phyloP scores from a whole-genome alignment of 768 basidiomycete species.

The Mycena maculata region DNA sequence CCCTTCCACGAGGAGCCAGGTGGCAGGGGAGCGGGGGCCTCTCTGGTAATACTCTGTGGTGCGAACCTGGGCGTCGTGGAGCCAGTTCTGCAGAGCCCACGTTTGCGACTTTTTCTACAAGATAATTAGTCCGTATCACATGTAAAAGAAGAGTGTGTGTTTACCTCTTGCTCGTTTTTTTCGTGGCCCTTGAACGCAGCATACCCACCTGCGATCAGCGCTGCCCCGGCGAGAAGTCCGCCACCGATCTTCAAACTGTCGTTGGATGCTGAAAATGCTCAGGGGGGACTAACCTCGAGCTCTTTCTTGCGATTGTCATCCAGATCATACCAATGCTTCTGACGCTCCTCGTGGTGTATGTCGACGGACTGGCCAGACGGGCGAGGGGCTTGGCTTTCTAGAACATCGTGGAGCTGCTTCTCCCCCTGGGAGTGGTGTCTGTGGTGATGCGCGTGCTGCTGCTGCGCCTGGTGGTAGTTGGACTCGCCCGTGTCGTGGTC shows the following conservation, averaged over 20 bases:
- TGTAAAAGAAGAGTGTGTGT: background rate
- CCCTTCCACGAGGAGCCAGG: slow-evolving; percentile 75
- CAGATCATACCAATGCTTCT: slow-evolving; percentile 68
- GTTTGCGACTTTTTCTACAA: slow-evolving; percentile 59
- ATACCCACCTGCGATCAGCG: slow-evolving; percentile 61
- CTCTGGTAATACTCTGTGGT: slow-evolving; percentile 59
- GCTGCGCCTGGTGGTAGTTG: slow-evolving; percentile 41
- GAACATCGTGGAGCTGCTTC: slow-evolving; percentile 40
- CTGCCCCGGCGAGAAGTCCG: slow-evolving; percentile 68
- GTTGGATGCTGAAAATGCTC: slow-evolving; percentile 10
- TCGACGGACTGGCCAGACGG: slow-evolving; percentile 40
- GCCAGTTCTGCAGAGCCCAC: slow-evolving; percentile 67
- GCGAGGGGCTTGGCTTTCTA: slow-evolving; percentile 31
- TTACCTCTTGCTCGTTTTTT: slow-evolving; percentile 68
- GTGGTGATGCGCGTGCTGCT: slow-evolving; percentile 46
- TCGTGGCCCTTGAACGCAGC: slow-evolving; percentile 66
- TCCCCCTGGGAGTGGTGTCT: slow-evolving; percentile 42
- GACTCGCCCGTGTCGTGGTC: slow-evolving; percentile 44
- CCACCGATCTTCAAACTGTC: slow-evolving; percentile 71
- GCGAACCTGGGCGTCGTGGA: slow-evolving; percentile 65
- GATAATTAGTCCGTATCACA: background rate
- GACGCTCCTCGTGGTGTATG: slow-evolving; percentile 56
- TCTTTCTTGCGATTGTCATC: slow-evolving; percentile 67
- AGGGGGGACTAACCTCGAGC: slow-evolving; percentile 58
- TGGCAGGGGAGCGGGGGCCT: slow-evolving; percentile 59